Conservation (phyloP, 2,329 filamentous ascomycete genomes). For the Venturia nashicola region DNA sequence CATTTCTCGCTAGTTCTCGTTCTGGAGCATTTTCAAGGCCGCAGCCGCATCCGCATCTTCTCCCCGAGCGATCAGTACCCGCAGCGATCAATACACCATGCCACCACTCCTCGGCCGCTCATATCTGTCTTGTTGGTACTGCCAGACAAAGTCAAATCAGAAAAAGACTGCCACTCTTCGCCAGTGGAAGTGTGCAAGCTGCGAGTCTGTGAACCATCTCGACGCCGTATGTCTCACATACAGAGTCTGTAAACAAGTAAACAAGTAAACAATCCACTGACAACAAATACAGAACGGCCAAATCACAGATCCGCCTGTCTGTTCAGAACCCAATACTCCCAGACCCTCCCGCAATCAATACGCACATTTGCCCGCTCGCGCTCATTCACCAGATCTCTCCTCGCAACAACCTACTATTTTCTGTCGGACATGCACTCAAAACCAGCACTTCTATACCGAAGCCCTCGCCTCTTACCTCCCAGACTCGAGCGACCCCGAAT, state of each 20-base stretch:
- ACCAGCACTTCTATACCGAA: slow-evolving; percentile 70
- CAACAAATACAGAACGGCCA: slow-evolving; percentile 56
- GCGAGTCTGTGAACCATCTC: slow-evolving; percentile 79
- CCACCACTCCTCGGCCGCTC: slow-evolving; percentile 15
- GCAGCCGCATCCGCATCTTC: slow-evolving; percentile 12
- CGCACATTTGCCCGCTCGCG: slow-evolving; percentile 30
- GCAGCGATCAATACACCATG: slow-evolving; percentile 13
- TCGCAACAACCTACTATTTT: slow-evolving; percentile 29
- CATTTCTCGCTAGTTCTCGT: not conserved
- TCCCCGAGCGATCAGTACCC: slow-evolving; percentile 13
- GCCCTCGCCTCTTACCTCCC: slow-evolving; percentile 72
- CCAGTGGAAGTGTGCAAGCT: slow-evolving; percentile 59
- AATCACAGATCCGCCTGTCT: slow-evolving; percentile 67
- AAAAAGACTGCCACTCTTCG: not conserved
- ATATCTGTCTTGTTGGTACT: slow-evolving; percentile 16
- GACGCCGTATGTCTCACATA: slow-evolving; percentile 53
- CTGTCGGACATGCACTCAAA: slow-evolving; percentile 74
- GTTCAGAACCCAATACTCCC: slow-evolving; percentile 39
- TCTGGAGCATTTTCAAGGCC: slow-evolving; percentile 4
- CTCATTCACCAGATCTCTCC: slow-evolving; percentile 18
- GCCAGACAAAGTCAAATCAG: slow-evolving; percentile 52
- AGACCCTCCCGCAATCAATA: slow-evolving; percentile 25
- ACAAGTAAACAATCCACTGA: slow-evolving; percentile 14
- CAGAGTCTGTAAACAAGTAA: slow-evolving; percentile 2
- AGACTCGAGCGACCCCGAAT: slow-evolving; percentile 51